These are phyloP conservation scores for Calonectria naviculata DNA, from an alignment of 2,329 filamentous ascomycete genomes.

Conservation along the genomic window DNA sequence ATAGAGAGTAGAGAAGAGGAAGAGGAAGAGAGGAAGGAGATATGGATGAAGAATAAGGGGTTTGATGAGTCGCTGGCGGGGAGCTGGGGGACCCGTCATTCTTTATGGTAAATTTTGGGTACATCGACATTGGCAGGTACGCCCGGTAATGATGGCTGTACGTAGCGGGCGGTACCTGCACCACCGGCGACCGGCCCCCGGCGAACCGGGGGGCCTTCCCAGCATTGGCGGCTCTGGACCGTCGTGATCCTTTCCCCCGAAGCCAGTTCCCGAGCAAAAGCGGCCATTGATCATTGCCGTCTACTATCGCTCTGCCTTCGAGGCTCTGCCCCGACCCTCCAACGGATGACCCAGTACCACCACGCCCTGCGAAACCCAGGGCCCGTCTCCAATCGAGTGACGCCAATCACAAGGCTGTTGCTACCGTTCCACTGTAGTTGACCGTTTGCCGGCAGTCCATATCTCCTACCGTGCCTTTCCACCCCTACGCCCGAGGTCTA, in stretches of 20 bases:
- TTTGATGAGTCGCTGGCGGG: slow-evolving; percentile 39
- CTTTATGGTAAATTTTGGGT: slow-evolving; percentile 42
- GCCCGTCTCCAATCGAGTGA: neutral
- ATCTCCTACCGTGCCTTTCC: slow-evolving; percentile 17
- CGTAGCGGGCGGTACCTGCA: slow-evolving; percentile 39
- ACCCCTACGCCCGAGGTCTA: slow-evolving; percentile 35
- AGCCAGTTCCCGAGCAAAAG: slow-evolving; percentile 38
- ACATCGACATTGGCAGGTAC: slow-evolving; percentile 34
- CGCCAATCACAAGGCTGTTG: slow-evolving; percentile 15
- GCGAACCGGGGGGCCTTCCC: slow-evolving; percentile 39
- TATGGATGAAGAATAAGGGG: slow-evolving; percentile 22
- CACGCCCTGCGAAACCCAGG: neutral
- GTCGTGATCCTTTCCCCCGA: slow-evolving; percentile 45
- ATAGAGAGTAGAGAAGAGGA: slow-evolving; percentile 13
- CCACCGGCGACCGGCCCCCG: slow-evolving; percentile 38
- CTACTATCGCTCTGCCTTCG: neutral
- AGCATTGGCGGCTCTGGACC: slow-evolving; percentile 25
- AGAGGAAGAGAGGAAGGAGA: slow-evolving; percentile 28
- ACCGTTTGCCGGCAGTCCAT: slow-evolving; percentile 20
- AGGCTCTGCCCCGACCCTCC: slow-evolving; percentile 17
- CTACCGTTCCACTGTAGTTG: slow-evolving; percentile 5
- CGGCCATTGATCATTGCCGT: slow-evolving; percentile 11
- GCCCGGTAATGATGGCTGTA: slow-evolving; percentile 27
- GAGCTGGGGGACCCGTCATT: slow-evolving; percentile 35
- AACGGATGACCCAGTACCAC: neutral